phyloP scores from a whole-genome alignment of 2,329 filamentous ascomycete genomes.

The Fusarium lateritium region DNA sequence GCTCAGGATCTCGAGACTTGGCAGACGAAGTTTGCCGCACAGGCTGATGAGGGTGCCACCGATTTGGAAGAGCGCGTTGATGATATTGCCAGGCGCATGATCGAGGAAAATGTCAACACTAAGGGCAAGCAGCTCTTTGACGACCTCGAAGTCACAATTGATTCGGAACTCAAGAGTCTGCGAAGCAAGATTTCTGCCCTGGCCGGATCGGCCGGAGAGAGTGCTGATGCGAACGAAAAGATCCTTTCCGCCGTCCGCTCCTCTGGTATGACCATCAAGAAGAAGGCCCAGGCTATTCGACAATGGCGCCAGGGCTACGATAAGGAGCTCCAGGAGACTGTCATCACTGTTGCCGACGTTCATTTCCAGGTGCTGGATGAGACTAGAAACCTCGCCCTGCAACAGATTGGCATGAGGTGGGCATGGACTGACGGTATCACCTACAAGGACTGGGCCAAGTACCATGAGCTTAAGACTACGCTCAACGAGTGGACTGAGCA shows the following conservation, averaged over 20 bases:
- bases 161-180: slow-evolving; percentile 74
- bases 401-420: slow-evolving; percentile 95
- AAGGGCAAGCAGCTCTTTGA: slow-evolving; percentile 77
- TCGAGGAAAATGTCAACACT: slow-evolving; percentile 74
- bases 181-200: slow-evolving; percentile 77
- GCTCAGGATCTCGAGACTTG: slow-evolving; percentile 84
- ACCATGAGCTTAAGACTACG: slow-evolving; percentile 86
- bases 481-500: slow-evolving; percentile 89
- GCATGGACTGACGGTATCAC: slow-evolving; percentile 96
- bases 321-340: slow-evolving; percentile 75
- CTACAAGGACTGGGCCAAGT: slow-evolving; percentile 97
- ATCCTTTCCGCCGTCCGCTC: slow-evolving; percentile 69
- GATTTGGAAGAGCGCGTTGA: slow-evolving; percentile 80
- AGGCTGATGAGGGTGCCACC: slow-evolving; percentile 82
- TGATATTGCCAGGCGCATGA: slow-evolving; percentile 69
- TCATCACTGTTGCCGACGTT: slow-evolving; percentile 81
- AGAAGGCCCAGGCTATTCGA: slow-evolving; percentile 81
- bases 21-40: slow-evolving; percentile 89
- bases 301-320: slow-evolving; percentile 83
- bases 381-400: slow-evolving; percentile 86
- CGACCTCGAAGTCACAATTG: slow-evolving; percentile 77
- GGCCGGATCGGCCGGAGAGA: slow-evolving; percentile 65
- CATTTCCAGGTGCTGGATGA: slow-evolving; percentile 87
- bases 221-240: slow-evolving; percentile 61
- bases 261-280: slow-evolving; percentile 81